Evolutionary conservation across 2,329 filamentous ascomycete genomes (phyloP), one percentile per base, ranked within the genome.

Genomic region (Talaromyces albobiverticillius): DNA sequence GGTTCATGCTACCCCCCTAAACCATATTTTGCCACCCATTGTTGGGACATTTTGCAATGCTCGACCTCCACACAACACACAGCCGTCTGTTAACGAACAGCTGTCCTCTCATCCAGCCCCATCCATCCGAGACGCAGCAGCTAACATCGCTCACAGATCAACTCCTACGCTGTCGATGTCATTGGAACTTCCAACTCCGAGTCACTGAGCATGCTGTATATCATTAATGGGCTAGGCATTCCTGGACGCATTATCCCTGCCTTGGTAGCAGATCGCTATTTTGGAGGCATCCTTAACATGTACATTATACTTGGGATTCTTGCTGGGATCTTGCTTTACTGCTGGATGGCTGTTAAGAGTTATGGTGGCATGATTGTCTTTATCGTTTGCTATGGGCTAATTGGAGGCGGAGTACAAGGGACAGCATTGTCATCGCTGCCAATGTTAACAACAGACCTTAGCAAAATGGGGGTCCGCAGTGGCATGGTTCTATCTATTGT

Each of bases 381-480:
- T 25, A 20, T 51, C 20, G 50, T 56, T 14, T 50, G 46, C 38
- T 56, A 56, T 31, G 54, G 54, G 4, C 32, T 53, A 10, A 47
- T 48, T 9, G 49, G 29, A 3, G 54, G 48, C 3, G 50, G 49
- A 4, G 49, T 49, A 11, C 50, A 53, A 25, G 49, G 45, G 7
- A 67, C 89, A 11, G 88, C 89, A 60, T 85, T 86, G 0, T 83
- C 85, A 0, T 81, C 79, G 0, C 63, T 87, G 34, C 80, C 79
- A 79, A 78, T 40, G 67, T 83, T 55, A 81, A 78, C 1, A 73
- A 73, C 0, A 76, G 47, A 84, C 61, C 55, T 81, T 54, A 75
- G 74, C 58, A 82, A 80, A 64, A 70, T 72, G 7, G 81, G 81
- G 0, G 76, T 79, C n/a, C 69, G 80, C n/a, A 79, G 82, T 66